Percentiles rank a stretch among this genome's conserved stretches.
Evolutionary conservation across 169 alveolate species (phyloP).

Genomic region (Eimeria nieschulzi): DNA sequence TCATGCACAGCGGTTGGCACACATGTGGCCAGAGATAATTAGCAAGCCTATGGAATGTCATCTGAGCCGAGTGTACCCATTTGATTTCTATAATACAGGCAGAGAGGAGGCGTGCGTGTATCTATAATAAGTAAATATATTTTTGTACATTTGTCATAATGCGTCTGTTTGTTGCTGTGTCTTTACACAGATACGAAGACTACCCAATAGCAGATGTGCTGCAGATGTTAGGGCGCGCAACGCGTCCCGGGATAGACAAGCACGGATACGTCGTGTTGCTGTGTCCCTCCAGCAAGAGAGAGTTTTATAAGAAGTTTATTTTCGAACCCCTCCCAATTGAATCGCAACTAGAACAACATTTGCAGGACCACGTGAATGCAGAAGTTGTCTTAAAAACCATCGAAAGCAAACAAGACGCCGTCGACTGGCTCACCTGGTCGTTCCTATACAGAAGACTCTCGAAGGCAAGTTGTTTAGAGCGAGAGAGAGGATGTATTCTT

Average conservation of each 20-base stretch:
- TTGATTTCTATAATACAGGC: no score
- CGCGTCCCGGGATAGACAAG: constrained; percentile 79
- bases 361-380: constrained; percentile 96
- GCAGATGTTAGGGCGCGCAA: constrained; percentile 92
- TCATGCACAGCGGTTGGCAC: no score
- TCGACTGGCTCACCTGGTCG: constrained; percentile 99
- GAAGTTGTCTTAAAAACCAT: constrained; percentile 97
- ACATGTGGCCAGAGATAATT: no score
- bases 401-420: constrained; percentile 96
- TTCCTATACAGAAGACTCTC: constrained; percentile 97
- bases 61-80: no score
- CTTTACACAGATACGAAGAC: constrained; percentile 88
- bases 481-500: neutral
- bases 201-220: constrained; percentile 95
- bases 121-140: neutral
- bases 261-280: constrained; percentile 81
- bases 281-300: constrained; percentile 94
- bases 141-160: neutral
- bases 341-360: constrained; percentile 92
- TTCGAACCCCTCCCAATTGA: constrained; percentile 99
- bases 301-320: constrained; percentile 96
- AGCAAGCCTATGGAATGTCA: no score
- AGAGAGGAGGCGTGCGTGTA: neutral
- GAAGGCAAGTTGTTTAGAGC: constrained; percentile 75
- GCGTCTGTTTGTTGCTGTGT: neutral